phyloP scores from a whole-genome alignment of 1,284 basidiomycete genomes.

The Ustilago vetiveriae region DNA sequence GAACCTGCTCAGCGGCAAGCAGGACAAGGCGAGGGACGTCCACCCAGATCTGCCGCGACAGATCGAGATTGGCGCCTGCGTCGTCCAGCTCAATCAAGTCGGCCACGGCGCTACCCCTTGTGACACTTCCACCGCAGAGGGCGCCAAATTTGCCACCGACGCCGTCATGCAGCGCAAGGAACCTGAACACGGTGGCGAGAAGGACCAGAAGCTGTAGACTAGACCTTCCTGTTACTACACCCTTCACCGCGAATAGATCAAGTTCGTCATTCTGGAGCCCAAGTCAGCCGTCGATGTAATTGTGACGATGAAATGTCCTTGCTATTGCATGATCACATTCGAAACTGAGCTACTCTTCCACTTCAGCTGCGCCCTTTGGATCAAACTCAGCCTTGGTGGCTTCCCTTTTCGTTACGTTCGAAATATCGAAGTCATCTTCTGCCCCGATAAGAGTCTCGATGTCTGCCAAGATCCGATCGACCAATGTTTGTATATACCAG shows the following conservation, averaged over 20 bases:
- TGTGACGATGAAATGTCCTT: too few relatives aligned
- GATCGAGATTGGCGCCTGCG: slow-evolving; percentile 41
- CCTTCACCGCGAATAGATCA: too few relatives aligned
- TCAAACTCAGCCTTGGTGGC: too few relatives aligned
- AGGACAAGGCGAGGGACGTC: slow-evolving; percentile 25
- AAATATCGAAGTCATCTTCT: too few relatives aligned
- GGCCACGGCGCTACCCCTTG: slow-evolving; percentile 25
- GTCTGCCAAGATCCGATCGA: background rate
- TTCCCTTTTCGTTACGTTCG: too few relatives aligned
- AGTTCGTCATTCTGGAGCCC: too few relatives aligned
- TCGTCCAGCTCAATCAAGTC: slow-evolving; percentile 40
- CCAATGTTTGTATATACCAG: slow-evolving; percentile 1
- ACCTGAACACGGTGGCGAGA: slow-evolving; percentile 38
- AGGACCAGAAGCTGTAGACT: slow-evolving; percentile 26
- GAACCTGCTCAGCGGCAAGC: slow-evolving; percentile 30
- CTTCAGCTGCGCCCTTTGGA: too few relatives aligned
- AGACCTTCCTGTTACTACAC: background rate
- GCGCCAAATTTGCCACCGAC: slow-evolving; percentile 40
- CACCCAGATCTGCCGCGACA: slow-evolving; percentile 36
- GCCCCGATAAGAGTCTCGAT: background rate
- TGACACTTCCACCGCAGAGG: slow-evolving; percentile 44
- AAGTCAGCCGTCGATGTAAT: too few relatives aligned
- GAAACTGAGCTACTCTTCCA: too few relatives aligned
- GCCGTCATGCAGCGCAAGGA: slow-evolving; percentile 27
- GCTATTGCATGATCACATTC: too few relatives aligned